Base-by-base conservation (phyloP, 2,329 filamentous ascomycete genomes). In the Verticillium isaacii region DNA sequence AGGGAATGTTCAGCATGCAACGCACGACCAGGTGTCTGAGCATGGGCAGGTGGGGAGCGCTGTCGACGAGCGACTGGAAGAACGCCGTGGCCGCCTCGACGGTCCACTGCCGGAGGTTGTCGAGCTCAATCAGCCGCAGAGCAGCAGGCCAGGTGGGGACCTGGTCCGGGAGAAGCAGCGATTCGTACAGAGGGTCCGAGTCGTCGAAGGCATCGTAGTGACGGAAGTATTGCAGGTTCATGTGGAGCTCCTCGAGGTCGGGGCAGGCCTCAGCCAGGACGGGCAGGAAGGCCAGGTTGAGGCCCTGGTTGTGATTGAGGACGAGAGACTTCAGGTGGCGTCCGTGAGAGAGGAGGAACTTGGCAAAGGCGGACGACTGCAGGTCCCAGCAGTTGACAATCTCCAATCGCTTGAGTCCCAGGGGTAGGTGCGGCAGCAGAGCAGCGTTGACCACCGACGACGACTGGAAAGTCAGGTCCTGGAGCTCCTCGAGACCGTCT, bases 191-290 rank as follows among this genome's bases (percentile, higher is more conserved):
- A 0, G 93, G 92, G 62, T 92, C 87, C 1, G 88, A 86, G 68
- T 95, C 90, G 57, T 86, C 85, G 66, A 88, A 86, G 57, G 83
- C 85, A 59, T 83, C 80, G 62, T 91, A 86, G 50, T 87, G 84
- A 65, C 88, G 89, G 74, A 87, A 93, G 69, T 93, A 95, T 15
- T 86, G 88, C 59, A 96, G 78, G 67, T 96, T 91, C 82, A 96
- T 89, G 57, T 83, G 85, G 45, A 98, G 79, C 29, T 85, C 82
- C 68, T 89, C 80, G 6, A 98, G 80, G 3, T 82, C 80, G 0
- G 92, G 91, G 69, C 93, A 97, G 1, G 84, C 82, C 4, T 77
- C 73, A 19, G 84, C 86, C 56, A 98, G 75, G 32, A 82, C 74
- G 0, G 86, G 83, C 7, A 95, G 79, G 68, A 97, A 97, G 0